These are phyloP conservation scores for Cupressus sempervirens DNA, from an alignment of 75 land plant species.

Conservation along the genomic window DNA sequence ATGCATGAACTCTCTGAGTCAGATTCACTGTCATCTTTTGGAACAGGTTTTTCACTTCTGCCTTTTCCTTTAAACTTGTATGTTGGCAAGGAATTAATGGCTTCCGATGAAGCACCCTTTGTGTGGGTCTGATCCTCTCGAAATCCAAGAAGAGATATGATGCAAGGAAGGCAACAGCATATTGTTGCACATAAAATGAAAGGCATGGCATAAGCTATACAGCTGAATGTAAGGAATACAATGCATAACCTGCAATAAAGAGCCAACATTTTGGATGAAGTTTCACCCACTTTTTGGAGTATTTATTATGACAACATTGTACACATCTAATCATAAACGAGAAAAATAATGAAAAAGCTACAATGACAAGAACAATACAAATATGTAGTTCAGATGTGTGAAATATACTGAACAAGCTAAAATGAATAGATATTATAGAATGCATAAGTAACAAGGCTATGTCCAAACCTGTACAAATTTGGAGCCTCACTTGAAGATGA, in stretches of 20 bases:
- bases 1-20: constrained; percentile 33
- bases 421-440: background rate
- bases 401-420: background rate
- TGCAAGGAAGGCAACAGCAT: constrained; percentile 97
- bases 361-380: background rate
- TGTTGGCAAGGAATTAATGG: constrained; percentile 69
- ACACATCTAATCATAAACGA: too few relatives aligned
- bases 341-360: background rate
- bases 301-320: background rate
- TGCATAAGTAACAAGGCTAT: background rate
- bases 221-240: constrained; percentile 90
- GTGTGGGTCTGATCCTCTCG: constrained; percentile 64
- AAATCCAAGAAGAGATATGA: constrained; percentile 73
- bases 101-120: constrained; percentile 75
- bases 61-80: constrained; percentile 75
- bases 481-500: constrained; percentile 83
- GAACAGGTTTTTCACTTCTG: constrained; percentile 9
- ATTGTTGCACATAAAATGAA: constrained; percentile 86
- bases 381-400: background rate
- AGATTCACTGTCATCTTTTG: constrained; percentile 39
- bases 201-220: constrained; percentile 97
- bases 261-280: background rate
- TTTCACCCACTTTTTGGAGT: background rate
- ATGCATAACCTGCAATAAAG: constrained; percentile 67
- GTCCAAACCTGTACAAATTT: constrained; percentile 83